Evolutionary conservation across 2,329 filamentous ascomycete genomes (phyloP), one percentile per base, ranked within the genome.

Genomic region (Chaetomiaceae sp.): DNA sequence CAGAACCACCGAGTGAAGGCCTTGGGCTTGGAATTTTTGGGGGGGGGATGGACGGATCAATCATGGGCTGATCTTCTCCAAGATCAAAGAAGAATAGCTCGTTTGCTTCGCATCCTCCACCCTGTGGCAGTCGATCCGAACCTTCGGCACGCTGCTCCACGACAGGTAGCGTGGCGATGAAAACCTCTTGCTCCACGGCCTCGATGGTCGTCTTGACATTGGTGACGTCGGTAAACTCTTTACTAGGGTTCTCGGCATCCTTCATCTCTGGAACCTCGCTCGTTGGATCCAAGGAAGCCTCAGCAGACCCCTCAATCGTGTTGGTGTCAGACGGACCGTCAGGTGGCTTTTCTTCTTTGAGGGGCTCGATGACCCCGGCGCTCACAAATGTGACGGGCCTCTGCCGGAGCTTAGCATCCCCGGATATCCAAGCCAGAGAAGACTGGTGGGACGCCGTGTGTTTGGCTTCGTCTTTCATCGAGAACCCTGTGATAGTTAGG

Each of bases 381-480:
- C 78, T 81, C 42, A 81, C 67, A 51, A 83, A 83, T 0, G 57
- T 56, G 4, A 83, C 71, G 1, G 80, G 79, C 37, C 70, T 72
- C 38, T 71, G 66, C 49, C 80, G 71, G 9, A 83, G 67, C 43
- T 68, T 74, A 18, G 66, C 65, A 51, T 70, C 71, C 29, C 62
- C 55, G 58, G 47, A 42, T 8, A 8, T 32, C 54, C 55, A 56
- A 14, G 65, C 67, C 69, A 69, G 73, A n/a, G 61, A 59, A 0
- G 69, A 70, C 30, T 70, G 69, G 45, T 75, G 74, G 48, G 75
- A 74, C 18, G 71, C 70, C 2, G 78, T 81, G 53, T 77, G 73
- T 48, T 73, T 69, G 53, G 76, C 78, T 62, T 79, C 74, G 18
- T 81, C 75, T 48, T 70, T 71, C 60, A 76, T 69, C 5, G 69